Base-by-base conservation (phyloP, 2,329 filamentous ascomycete species). In the Venturia carpophila region DNA sequence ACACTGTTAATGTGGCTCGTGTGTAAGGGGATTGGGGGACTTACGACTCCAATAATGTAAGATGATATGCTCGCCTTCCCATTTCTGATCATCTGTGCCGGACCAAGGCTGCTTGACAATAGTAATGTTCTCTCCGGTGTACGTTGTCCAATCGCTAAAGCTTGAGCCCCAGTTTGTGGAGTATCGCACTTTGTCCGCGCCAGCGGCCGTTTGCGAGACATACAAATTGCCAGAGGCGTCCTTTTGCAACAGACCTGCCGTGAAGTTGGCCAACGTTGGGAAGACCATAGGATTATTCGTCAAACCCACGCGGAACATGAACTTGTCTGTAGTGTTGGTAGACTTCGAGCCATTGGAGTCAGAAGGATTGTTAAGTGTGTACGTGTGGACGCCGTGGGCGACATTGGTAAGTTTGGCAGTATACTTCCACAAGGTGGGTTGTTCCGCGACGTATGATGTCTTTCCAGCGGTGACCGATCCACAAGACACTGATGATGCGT, bases 131-230 rank as follows among this genome's bases (percentile, higher is more conserved):
- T 78, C 79, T 41, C 82, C 80, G 19, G 69, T 71, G 71, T 87
- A 88, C 10, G 78, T 73, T 27, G 77, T 71, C 86, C 85, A 88
- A 3, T 82, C 71, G 52, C 81, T 85, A 77, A 83, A 88, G 0
- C 78, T 77, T 2, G 79, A 82, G 15, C 82, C 84, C 79, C 82
- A 88, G 66, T 85, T 85, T 39, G 82, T 81, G 21, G 83, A 84
- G 71, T 86, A 87, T 11, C 85, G 83, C 75, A 82, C 87, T 68
- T 80, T 80, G 69, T 85, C 82, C 7, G 86, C 86, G 30, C 86
- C 86, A 15, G 84, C 75, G 6, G 86, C 86, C 64, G 79, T 79
- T 69, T 87, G 86, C 21, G 79, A 75, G 65, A 88, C 75, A 61
- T 77, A 80, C 49, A 82, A 76, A 55, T 70, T 74, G 3, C 78